These are phyloP conservation scores for Lanmaoa pseudosensibilis DNA, from an alignment of 768 basidiomycete genomes.

Conservation along the genomic window DNA sequence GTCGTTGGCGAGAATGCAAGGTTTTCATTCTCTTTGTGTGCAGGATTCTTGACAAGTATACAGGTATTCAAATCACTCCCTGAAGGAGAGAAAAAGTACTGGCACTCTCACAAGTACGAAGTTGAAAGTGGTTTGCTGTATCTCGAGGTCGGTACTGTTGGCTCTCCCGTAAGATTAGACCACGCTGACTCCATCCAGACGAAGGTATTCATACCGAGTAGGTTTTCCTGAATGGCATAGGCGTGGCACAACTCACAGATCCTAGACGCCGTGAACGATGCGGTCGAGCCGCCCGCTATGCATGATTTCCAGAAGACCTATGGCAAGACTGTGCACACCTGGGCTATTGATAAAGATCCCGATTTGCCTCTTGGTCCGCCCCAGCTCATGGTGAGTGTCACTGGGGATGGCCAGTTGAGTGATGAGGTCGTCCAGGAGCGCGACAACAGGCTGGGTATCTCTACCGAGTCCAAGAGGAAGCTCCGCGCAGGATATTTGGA, in stretches of 20 bases:
- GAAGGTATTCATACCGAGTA: conserved; percentile 29
- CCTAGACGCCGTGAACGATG: conserved; percentile 33
- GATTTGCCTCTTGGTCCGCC: conserved; percentile 48
- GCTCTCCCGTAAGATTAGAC: background rate
- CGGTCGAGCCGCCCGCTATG: conserved; percentile 42
- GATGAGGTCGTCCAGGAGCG: conserved; percentile 31
- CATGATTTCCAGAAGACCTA: conserved; percentile 46
- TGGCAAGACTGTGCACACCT: conserved; percentile 46
- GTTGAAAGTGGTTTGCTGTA: conserved; percentile 39
- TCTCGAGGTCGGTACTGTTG: conserved; percentile 23
- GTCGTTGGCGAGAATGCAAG: conserved; percentile 41
- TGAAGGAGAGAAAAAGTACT: conserved; percentile 48
- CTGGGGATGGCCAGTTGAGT: conserved; percentile 37
- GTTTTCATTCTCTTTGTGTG: background rate
- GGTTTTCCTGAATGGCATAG: background rate
- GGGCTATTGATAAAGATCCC: conserved; percentile 39
- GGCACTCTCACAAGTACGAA: conserved; percentile 56
- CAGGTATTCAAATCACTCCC: conserved; percentile 42
- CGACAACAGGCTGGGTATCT: conserved; percentile 36
- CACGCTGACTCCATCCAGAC: conserved; percentile 10
- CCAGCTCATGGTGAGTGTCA: conserved; percentile 47
- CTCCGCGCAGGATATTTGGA: conserved; percentile 39
- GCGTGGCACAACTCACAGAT: background rate
- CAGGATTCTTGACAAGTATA: background rate
- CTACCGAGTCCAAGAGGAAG: conserved; percentile 35